Conservation (phyloP, 768 basidiomycete genomes). For the Russula sp. region DNA sequence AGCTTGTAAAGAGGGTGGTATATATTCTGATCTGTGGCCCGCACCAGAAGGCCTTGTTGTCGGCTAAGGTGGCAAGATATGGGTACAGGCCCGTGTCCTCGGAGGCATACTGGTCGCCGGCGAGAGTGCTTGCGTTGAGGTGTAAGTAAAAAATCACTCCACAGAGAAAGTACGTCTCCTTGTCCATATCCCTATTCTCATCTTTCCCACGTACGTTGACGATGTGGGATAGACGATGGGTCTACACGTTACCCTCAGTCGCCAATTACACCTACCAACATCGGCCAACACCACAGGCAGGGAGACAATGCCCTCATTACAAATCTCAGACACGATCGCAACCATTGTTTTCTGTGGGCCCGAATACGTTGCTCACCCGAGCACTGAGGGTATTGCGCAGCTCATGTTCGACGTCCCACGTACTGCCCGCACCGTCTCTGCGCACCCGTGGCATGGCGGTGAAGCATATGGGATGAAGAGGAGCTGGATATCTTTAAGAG, state of each 20-base stretch:
- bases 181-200: too few relatives aligned
- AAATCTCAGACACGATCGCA: conserved; percentile 61
- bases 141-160: conserved; percentile 80
- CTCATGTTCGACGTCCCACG: conserved; percentile 77
- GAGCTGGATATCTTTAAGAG: conserved; percentile 27
- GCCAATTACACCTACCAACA: conserved; percentile 51
- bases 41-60: conserved; percentile 58
- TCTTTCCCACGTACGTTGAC: neutral
- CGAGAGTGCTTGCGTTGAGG: conserved; percentile 62
- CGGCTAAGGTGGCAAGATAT: conserved; percentile 74
- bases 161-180: conserved; percentile 55
- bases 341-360: conserved; percentile 66
- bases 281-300: conserved; percentile 29
- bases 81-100: conserved; percentile 63
- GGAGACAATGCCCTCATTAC: conserved; percentile 43
- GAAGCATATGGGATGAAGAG: conserved; percentile 32
- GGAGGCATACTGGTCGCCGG: conserved; percentile 62
- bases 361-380: conserved; percentile 70
- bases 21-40: conserved; percentile 25
- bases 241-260: conserved; percentile 52
- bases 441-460: conserved; percentile 50
- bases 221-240: conserved; percentile 52
- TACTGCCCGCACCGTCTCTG: conserved; percentile 55
- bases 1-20: conserved; percentile 28
- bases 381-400: conserved; percentile 70